These are phyloP conservation scores for Ophiobolus disseminans DNA, from an alignment of 2,329 filamentous ascomycete genomes.

Conservation along the genomic window DNA sequence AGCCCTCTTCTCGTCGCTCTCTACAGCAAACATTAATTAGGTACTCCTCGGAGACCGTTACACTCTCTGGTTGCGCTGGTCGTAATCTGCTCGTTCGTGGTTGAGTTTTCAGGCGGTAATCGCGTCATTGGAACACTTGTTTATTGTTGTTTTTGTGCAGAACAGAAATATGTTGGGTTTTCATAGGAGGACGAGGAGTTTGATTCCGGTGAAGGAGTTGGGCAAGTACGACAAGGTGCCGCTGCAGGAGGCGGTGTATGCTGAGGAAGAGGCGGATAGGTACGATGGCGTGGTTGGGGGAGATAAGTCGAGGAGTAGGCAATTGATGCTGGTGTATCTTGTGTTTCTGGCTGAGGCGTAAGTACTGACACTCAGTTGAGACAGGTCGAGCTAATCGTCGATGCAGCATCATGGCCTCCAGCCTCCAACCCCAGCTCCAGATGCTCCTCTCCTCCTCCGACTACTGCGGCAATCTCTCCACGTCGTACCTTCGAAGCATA, in stretches of 20 bases:
- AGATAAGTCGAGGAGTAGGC: constrained; percentile 36
- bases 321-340: constrained; percentile 54
- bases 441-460: constrained; percentile 55
- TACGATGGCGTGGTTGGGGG: constrained; percentile 23
- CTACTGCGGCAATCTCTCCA: constrained; percentile 54
- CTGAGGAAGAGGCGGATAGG: constrained; percentile 39
- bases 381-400: neutral
- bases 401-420: constrained; percentile 56
- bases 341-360: constrained; percentile 58
- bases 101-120: constrained; percentile 9
- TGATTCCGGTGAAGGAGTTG: constrained; percentile 54
- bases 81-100: constrained; percentile 20
- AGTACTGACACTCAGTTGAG: constrained; percentile 13
- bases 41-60: constrained; percentile 34
- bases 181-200: constrained; percentile 50
- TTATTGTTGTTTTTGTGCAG: constrained; percentile 7
- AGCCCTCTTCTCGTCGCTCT: constrained; percentile 43
- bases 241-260: constrained; percentile 30
- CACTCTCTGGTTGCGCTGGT: constrained; percentile 44
- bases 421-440: constrained; percentile 55
- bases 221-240: constrained; percentile 52
- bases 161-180: constrained; percentile 52
- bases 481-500: constrained; percentile 56
- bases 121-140: constrained; percentile 15
- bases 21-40: constrained; percentile 32